phyloP scores from a whole-genome alignment of 306 rosid species.

The Hippophae rhamnoides region DNA sequence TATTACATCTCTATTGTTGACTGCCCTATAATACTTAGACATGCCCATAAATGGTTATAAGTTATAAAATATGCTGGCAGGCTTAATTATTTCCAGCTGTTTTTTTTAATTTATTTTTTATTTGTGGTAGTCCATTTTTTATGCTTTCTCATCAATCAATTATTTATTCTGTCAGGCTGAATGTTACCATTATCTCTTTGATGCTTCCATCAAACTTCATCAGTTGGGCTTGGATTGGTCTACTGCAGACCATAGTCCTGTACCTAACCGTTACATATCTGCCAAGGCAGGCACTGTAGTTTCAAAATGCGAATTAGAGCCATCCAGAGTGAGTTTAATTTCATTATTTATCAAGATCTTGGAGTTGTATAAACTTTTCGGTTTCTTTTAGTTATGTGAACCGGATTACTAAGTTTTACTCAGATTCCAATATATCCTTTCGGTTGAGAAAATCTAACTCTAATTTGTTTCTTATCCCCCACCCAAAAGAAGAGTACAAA shows the following conservation, averaged over 20 bases:
- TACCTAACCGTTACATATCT: constrained; percentile 40
- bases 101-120: background rate
- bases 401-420: constrained; percentile 6
- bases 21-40: too few species aligned
- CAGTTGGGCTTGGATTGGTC: constrained; percentile 86
- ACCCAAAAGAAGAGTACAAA: background rate
- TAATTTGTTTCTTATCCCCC: background rate
- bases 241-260: constrained; percentile 62
- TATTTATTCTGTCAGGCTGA: constrained; percentile 51
- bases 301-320: constrained; percentile 31
- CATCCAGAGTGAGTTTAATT: constrained; percentile 39
- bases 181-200: constrained; percentile 87
- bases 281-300: constrained; percentile 47
- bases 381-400: constrained; percentile 11
- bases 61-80: too few species aligned
- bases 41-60: too few species aligned
- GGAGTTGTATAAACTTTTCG: background rate
- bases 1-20: too few species aligned
- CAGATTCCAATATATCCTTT: background rate
- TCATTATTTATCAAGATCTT: background rate
- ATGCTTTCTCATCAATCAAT: constrained; percentile 16
- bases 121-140: constrained; percentile 2
- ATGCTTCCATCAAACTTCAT: constrained; percentile 77
- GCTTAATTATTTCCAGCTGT: too few species aligned
- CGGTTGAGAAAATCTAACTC: background rate